These are phyloP conservation scores for Xylariaceae sp. DNA, from an alignment of 2,329 filamentous ascomycete genomes.

Conservation along the genomic window DNA sequence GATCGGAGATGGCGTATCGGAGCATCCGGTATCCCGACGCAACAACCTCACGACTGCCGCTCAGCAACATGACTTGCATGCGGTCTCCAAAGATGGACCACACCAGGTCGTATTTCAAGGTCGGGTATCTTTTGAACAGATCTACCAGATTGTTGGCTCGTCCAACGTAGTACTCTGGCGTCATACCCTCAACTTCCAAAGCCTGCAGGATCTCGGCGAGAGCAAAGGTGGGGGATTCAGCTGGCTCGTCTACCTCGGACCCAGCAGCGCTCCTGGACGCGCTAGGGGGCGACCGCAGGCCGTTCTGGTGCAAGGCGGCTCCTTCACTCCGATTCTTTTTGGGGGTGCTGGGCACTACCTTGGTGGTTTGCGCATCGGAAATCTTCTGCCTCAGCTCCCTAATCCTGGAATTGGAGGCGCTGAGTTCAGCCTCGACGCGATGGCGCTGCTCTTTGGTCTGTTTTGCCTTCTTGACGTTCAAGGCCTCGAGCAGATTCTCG, in stretches of 20 bases:
- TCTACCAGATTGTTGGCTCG: constrained; percentile 91
- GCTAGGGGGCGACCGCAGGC: constrained; percentile 57
- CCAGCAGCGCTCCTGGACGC: constrained; percentile 53
- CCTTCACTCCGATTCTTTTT: constrained; percentile 52
- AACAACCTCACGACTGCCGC: constrained; percentile 92
- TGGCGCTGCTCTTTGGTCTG: constrained; percentile 83
- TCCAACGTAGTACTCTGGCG: constrained; percentile 91
- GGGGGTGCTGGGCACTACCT: constrained; percentile 47
- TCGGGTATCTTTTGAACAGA: constrained; percentile 89
- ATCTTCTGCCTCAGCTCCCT: constrained; percentile 60
- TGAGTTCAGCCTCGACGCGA: constrained; percentile 83
- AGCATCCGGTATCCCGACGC: constrained; percentile 92
- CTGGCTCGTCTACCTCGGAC: constrained; percentile 64
- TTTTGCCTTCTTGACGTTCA: constrained; percentile 93
- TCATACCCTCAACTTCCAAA: constrained; percentile 82
- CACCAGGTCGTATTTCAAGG: constrained; percentile 91
- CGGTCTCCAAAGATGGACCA: constrained; percentile 94
- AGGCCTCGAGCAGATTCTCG: constrained; percentile 93
- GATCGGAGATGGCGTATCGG: constrained; percentile 90
- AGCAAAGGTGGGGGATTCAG: constrained; percentile 87
- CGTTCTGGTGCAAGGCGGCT: constrained; percentile 42
- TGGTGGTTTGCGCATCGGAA: constrained; percentile 55
- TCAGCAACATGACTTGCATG: constrained; percentile 93
- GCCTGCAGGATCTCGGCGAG: constrained; percentile 88
- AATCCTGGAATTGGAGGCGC: constrained; percentile 75